phyloP scores from a whole-genome alignment of 352 stramenopile species.

The Blastocystis sp. region DNA sequence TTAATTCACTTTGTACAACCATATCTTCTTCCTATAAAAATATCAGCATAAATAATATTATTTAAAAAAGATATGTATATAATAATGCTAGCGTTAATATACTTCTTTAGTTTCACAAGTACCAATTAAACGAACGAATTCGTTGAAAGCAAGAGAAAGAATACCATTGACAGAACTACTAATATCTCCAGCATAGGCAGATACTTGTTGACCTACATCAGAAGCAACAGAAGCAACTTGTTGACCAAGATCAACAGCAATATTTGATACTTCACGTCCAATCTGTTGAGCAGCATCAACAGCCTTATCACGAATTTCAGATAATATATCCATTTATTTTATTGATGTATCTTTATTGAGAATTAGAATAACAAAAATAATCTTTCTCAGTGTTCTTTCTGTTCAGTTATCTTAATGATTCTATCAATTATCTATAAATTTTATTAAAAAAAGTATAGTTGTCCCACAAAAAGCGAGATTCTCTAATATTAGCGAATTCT shows the following conservation, averaged over 20 bases:
- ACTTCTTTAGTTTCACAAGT: conserved; percentile 36
- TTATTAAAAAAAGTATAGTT: no score
- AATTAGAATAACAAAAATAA: no score
- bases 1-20: conserved; percentile 28
- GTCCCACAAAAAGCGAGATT: no score
- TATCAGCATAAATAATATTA: no score
- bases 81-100: background rate
- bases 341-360: no score
- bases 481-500: no score
- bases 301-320: conserved; percentile 26
- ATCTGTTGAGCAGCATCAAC: conserved; percentile 25
- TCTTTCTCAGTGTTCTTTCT: no score
- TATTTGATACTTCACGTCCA: no score
- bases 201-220: conserved; percentile 20
- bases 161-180: conserved; percentile 17
- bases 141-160: conserved; percentile 32
- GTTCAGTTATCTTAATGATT: no score
- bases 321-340: conserved; percentile 38
- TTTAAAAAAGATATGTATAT: no score
- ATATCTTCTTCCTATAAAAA: conserved; percentile 32
- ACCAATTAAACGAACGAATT: conserved; percentile 25
- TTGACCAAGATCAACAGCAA: conserved; percentile 13
- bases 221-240: conserved; percentile 24
- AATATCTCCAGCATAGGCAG: conserved; percentile 19
- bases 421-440: no score